A percentile compares a stretch with the other conserved stretches of the same genome.
phyloP scores from a whole-genome alignment of 1,284 basidiomycete species.

The Tausonia pullulans region DNA sequence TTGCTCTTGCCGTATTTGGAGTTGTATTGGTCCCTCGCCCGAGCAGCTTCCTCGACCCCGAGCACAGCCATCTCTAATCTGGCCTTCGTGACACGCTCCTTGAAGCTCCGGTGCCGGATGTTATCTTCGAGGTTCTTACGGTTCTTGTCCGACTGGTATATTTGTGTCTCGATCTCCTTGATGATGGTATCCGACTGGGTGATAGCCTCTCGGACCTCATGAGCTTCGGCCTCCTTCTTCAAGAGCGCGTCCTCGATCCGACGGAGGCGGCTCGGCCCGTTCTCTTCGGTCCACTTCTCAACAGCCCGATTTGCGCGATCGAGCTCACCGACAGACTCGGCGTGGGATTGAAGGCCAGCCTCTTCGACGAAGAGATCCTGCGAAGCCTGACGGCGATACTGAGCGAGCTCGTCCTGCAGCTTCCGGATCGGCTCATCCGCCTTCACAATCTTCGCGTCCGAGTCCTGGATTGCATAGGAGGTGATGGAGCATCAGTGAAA shows the following conservation, averaged over 20 bases:
- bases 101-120: slow-evolving; percentile 60
- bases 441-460: slow-evolving; percentile 35
- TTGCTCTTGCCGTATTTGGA: slow-evolving; percentile 63
- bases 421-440: slow-evolving; percentile 45
- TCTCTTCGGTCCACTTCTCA: slow-evolving; percentile 16
- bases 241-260: slow-evolving; percentile 20
- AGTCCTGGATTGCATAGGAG: slow-evolving; percentile 33
- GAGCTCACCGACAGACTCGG: slow-evolving; percentile 1
- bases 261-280: slow-evolving; percentile 22
- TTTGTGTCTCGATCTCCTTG: slow-evolving; percentile 48
- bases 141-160: slow-evolving; percentile 48
- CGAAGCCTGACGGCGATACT: not conserved
- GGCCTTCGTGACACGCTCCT: slow-evolving; percentile 53
- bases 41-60: slow-evolving; percentile 71
- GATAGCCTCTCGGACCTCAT: slow-evolving; percentile 45
- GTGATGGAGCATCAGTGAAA: not conserved
- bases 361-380: slow-evolving; percentile 6
- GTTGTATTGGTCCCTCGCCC: slow-evolving; percentile 70
- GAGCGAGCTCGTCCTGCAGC: slow-evolving; percentile 40
- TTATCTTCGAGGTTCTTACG: slow-evolving; percentile 75
- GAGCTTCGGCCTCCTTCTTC: slow-evolving; percentile 38
- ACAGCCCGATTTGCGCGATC: not conserved
- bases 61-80: slow-evolving; percentile 60
- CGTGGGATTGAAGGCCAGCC: not conserved
- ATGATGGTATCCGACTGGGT: slow-evolving; percentile 40